Percentiles rank a stretch among this genome's conserved stretches.
phyloP scores from a whole-genome alignment of 768 basidiomycete species.

The Panaeolus papilionaceus region DNA sequence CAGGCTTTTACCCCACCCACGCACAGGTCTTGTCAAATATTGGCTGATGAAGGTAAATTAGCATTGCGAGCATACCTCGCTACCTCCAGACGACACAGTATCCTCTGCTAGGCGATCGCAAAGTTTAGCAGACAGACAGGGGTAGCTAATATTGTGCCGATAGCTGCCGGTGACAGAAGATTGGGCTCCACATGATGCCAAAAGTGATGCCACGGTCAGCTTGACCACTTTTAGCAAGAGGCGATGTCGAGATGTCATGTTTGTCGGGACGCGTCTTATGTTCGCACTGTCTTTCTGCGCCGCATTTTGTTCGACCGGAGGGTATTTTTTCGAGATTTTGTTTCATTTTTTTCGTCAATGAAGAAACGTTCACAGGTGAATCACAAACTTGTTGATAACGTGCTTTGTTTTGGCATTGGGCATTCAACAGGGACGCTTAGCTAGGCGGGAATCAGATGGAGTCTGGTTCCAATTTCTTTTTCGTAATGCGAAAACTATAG shows the following conservation, averaged over 20 bases:
- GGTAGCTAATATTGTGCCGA: neutral
- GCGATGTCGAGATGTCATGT: conserved; percentile 9
- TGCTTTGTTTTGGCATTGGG: conserved; percentile 6
- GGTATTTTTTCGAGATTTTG: neutral
- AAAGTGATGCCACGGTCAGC: conserved; percentile 8
- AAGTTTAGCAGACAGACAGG: neutral
- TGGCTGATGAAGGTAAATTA: neutral
- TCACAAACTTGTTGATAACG: conserved; percentile 1
- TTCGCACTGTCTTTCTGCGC: neutral
- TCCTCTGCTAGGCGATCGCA: neutral
- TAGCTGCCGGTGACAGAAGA: conserved; percentile 1
- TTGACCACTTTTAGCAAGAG: conserved; percentile 1
- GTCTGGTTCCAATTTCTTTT: conserved; percentile 13
- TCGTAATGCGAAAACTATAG: conserved; percentile 12
- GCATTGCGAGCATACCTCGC: neutral
- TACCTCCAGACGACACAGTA: neutral
- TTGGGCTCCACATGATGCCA: conserved; percentile 7
- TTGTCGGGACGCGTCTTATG: conserved; percentile 1
- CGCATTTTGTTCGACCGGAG: neutral
- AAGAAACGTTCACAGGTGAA: neutral
- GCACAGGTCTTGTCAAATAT: conserved; percentile 1
- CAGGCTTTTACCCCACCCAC: neutral
- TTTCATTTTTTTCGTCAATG: neutral
- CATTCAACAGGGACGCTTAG: conserved; percentile 8
- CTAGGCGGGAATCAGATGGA: conserved; percentile 11